Percentiles rank a stretch among this genome's conserved stretches.
phyloP scores from a whole-genome alignment of 805 yeast genomes.

The Cyberlindnera bimundalis region DNA sequence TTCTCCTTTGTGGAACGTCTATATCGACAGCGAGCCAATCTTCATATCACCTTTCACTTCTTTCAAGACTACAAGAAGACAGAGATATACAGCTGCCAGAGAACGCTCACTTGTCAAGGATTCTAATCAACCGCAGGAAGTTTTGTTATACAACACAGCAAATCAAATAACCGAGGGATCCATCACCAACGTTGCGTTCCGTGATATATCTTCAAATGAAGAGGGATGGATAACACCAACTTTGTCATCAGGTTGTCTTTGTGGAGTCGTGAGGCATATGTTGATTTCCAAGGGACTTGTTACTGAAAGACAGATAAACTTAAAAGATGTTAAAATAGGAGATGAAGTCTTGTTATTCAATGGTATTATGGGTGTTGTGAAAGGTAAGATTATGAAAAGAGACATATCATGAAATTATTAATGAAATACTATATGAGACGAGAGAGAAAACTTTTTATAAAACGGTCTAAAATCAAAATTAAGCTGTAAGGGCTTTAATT shows the following conservation, averaged over 20 bases:
- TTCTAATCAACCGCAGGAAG: slow-evolving; percentile 50
- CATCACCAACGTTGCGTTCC: slow-evolving; percentile 73
- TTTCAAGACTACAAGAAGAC: slow-evolving; percentile 78
- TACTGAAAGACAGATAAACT: slow-evolving; percentile 47
- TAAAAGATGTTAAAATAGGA: slow-evolving; percentile 53
- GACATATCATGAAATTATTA: neutral
- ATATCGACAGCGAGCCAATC: slow-evolving; percentile 52
- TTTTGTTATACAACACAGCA: slow-evolving; percentile 60
- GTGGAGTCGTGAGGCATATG: slow-evolving; percentile 75
- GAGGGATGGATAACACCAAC: slow-evolving; percentile 78
- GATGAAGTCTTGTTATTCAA: slow-evolving; percentile 73
- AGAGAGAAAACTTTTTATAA: neutral
- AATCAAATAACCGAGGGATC: slow-evolving; percentile 75
- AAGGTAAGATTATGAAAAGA: slow-evolving; percentile 42
- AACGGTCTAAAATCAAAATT: neutral
- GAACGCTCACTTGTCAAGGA: slow-evolving; percentile 35
- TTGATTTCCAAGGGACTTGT: slow-evolving; percentile 52
- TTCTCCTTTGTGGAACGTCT: slow-evolving; percentile 51
- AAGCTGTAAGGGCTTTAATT: slow-evolving; percentile 29
- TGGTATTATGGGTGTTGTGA: slow-evolving; percentile 77
- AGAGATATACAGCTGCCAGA: slow-evolving; percentile 61
- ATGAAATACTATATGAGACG: neutral
- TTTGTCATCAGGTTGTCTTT: slow-evolving; percentile 74
- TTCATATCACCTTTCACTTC: slow-evolving; percentile 74
- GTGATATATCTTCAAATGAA: slow-evolving; percentile 21